Evolutionary conservation across 257 asterid genomes (phyloP), one percentile per base, ranked within the genome.

Genomic region (Marsdenia floribunda): DNA sequence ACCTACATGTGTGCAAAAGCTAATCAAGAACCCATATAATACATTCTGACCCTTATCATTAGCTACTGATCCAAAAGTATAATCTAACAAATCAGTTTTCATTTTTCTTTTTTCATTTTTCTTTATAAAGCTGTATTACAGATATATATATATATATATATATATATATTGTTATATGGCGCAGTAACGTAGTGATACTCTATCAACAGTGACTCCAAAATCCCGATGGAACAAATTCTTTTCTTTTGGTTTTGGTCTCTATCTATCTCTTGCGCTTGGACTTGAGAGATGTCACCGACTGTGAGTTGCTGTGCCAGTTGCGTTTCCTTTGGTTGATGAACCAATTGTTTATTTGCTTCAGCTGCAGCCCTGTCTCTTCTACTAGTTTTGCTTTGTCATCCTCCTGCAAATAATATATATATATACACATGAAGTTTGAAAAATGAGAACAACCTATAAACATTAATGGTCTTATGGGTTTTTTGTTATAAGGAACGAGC

Each of bases 351-450:
- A 93, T 93, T 79, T 94, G 98, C 87, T 94, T 94, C 81, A 94
- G 90, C 81, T 94, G 96, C 86, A 94, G 54, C 12, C 97, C 98
- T 50, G 98, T 94, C 72, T 89, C 91, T 76, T 92, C 98, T 37
- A 94, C 97, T 2, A 94, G 97, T 85, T 90, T 94, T 24, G 96
- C 97, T 87, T 94, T 94, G 77, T 94, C 98, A 38, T 94, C 98
- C 83, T 94, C 98, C 98, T 94, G 88, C 82, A 75, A 11, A 0
- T 6, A 6, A 44, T 44, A 44, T 11, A 44, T 44, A 44, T 11
- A 6, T 7, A 44, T 11, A 44, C 0, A 44, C 46, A 42, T 38
- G 4, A 67, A 73, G 26, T 29, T 7, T 22, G 38, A 60, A 60
- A 18, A 29, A 0, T 29, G 33, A 29, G 33, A 29, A 29, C n/a